Evolutionary conservation across 257 asterid species (phyloP).

Genomic region (Primulina huaijiensis): DNA sequence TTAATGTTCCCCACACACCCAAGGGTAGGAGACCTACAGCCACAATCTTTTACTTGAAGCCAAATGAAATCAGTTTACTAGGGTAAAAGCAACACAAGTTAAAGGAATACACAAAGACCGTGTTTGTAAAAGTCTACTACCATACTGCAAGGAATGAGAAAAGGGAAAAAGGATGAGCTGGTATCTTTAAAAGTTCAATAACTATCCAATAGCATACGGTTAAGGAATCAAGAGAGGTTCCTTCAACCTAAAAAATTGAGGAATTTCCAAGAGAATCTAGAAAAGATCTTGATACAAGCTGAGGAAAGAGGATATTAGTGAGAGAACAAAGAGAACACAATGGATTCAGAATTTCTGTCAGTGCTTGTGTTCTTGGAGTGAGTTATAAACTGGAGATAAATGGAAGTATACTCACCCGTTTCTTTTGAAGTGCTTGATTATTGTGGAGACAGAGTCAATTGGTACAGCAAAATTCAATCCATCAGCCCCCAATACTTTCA

Average conservation of each 20-base stretch:
- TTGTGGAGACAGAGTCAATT: conserved; percentile 65
- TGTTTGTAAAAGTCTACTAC: neutral
- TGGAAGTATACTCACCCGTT: conserved; percentile 49
- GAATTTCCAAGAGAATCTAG: no score
- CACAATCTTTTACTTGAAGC: neutral
- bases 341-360: neutral
- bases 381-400: no score
- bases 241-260: no score
- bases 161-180: neutral
- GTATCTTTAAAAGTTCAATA: no score
- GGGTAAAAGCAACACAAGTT: neutral
- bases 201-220: no score
- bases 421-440: conserved; percentile 67
- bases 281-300: no score
- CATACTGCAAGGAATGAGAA: neutral
- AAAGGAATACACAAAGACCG: neutral
- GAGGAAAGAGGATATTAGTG: neutral
- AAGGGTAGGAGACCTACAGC: neutral
- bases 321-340: neutral
- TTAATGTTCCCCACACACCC: neutral
- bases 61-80: neutral
- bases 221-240: no score
- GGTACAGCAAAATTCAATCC: conserved; percentile 87
- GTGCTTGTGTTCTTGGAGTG: neutral
- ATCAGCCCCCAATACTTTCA: conserved; percentile 81